phyloP scores from a whole-genome alignment of 805 yeast genomes.

The Geotrichum ghanense region DNA sequence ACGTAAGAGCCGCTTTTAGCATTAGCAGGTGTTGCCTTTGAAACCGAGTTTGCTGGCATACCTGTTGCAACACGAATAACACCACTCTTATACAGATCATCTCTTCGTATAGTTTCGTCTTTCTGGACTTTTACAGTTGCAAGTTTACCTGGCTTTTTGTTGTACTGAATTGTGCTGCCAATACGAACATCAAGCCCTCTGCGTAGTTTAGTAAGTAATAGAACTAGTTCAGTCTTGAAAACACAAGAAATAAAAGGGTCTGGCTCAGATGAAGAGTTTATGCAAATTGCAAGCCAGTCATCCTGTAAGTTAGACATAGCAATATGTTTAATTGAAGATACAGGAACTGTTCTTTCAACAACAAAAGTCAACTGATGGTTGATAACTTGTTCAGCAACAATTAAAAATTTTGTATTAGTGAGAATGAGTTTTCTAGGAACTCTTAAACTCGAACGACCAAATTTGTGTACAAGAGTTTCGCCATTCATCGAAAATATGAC shows the following conservation, averaged over 20 bases:
- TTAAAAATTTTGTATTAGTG: conserved; percentile 49
- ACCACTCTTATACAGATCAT: conserved; percentile 81
- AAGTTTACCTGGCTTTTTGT: conserved; percentile 76
- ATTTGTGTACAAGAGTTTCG: conserved; percentile 70
- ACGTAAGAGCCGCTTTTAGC: conserved; percentile 11
- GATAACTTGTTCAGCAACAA: conserved; percentile 62
- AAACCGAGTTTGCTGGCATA: conserved; percentile 56
- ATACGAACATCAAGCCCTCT: conserved; percentile 49
- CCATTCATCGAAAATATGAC: conserved; percentile 76
- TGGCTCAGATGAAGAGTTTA: conserved; percentile 43
- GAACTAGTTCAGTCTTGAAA: conserved; percentile 81
- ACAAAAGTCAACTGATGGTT: conserved; percentile 48
- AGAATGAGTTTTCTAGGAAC: conserved; percentile 62
- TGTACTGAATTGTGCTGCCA: conserved; percentile 65
- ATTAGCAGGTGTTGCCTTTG: conserved; percentile 61
- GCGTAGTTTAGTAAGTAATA: conserved; percentile 56
- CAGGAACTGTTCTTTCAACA: conserved; percentile 53
- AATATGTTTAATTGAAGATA: conserved; percentile 47
- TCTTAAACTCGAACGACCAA: conserved; percentile 84
- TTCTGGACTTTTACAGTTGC: conserved; percentile 62
- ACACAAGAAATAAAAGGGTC: conserved; percentile 72
- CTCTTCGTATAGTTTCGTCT: conserved; percentile 42
- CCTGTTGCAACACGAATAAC: conserved; percentile 75
- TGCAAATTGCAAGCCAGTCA: conserved; percentile 76
- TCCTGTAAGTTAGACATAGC: conserved; percentile 72